Base-by-base conservation (phyloP, 2,329 filamentous ascomycete species). In the Trichoderma asperellum region DNA sequence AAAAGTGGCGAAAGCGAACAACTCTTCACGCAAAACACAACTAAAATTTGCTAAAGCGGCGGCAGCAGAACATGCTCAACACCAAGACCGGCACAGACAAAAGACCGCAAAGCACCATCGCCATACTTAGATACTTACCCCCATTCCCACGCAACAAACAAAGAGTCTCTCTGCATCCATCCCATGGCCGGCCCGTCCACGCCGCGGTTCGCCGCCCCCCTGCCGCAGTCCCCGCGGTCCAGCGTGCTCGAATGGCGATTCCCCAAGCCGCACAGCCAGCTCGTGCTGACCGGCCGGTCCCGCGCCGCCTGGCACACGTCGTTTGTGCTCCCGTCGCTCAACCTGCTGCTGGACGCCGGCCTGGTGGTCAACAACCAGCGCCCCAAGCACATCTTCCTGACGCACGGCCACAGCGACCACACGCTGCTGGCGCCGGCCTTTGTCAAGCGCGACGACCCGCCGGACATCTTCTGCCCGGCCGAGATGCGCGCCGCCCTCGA, bases 251-350 rank as follows among this genome's bases (percentile, higher is more conserved):
- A 84, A 69, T 84, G 82, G 81, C 76, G 75, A 12, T 82, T 85
- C 69, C 83, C 83, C 7, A 79, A 78, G 37, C 83, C 83, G 0
- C 77, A 81, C 70, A 75, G 77, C 62, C 79, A 83, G 59, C 78
- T 78, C 67, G 77, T 82, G 4, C 77, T 85, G 11, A 83, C 82
- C 1, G 83, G 83, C 65, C 79, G 79, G 32, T 85, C 83, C 8
- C 81, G 83, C 16, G 83, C 83, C 7, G 83, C 83, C 16, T 85
- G 83, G 83, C 83, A 85, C 74, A 85, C 83, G 2, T 84, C 83
- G 5, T 85, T 85, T 70, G 76, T 85, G 57, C 80, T 85, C 62
- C 83, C 83, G 1, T 81, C 84, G 71, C 81, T 85, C 62, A 83
- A 84, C 69, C 77, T 85, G 32, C 80, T 85, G 4, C 82, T 85